A percentile compares a stretch with the other conserved stretches of the same genome.
Evolutionary conservation across 345 rosid genomes (phyloP).

Genomic region (Melastoma malabathricum): DNA sequence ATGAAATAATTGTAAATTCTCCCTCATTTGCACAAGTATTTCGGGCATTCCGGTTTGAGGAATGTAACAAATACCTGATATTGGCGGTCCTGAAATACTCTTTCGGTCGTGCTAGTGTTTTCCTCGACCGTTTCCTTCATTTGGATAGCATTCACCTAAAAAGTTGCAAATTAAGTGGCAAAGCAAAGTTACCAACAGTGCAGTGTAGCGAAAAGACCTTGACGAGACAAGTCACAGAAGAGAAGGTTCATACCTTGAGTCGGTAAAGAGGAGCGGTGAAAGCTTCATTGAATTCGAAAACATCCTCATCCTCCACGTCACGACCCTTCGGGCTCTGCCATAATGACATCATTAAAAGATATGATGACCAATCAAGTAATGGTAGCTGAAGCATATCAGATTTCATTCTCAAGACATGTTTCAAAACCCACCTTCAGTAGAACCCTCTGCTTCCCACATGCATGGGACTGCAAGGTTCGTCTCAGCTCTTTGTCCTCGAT

Average conservation of each 20-base stretch:
- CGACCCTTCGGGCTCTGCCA: conserved; percentile 80
- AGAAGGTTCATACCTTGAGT: conserved; percentile 48
- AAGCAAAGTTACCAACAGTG: too few species aligned
- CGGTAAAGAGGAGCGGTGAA: conserved; percentile 81
- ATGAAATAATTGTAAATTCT: too few species aligned
- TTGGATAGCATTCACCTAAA: conserved; percentile 95
- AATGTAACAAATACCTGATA: too few species aligned
- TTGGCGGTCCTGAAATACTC: conserved; percentile 97
- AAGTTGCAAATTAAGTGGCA: not conserved
- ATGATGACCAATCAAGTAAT: conserved; percentile 3
- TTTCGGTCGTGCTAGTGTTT: conserved; percentile 88
- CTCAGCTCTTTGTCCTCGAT: conserved; percentile 93
- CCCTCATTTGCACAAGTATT: too few species aligned
- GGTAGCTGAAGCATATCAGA: conserved; percentile 5
- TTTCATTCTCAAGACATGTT: not conserved
- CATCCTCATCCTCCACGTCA: conserved; percentile 86
- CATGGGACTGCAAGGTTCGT: conserved; percentile 92
- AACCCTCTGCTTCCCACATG: conserved; percentile 94
- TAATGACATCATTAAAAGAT: too few species aligned
- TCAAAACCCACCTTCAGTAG: conserved; percentile 55
- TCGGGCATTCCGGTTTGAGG: too few species aligned
- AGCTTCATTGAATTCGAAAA: conserved; percentile 65
- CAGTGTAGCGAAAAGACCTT: too few species aligned
- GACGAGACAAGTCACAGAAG: too few species aligned
- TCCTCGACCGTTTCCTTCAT: conserved; percentile 99